phyloP scores from a whole-genome alignment of 805 yeast species.

The Ogataea pignaliae region DNA sequence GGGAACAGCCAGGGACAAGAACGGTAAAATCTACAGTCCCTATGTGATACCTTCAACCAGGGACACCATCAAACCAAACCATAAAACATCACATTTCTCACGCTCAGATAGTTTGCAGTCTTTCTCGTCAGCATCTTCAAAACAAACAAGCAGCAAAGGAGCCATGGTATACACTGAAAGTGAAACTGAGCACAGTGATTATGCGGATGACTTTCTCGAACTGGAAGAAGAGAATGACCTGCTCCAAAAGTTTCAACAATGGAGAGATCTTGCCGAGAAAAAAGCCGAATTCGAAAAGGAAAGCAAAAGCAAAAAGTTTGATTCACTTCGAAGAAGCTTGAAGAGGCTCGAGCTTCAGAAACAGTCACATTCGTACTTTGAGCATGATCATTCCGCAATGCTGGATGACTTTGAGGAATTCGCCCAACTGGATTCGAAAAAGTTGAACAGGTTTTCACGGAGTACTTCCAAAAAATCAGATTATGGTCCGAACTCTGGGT shows the following conservation, averaged over 20 bases:
- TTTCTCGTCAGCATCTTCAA: slow-evolving; percentile 23
- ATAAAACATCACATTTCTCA: slow-evolving; percentile 2
- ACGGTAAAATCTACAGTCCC: background rate
- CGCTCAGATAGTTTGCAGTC: slow-evolving; percentile 22
- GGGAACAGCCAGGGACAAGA: background rate
- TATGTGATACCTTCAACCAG: slow-evolving; percentile 12
- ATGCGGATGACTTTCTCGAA: slow-evolving; percentile 25
- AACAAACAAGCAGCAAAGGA: slow-evolving; percentile 8
- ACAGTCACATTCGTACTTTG: slow-evolving; percentile 9
- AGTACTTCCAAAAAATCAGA: too few species aligned
- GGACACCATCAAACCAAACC: slow-evolving; percentile 10
- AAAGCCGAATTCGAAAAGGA: slow-evolving; percentile 10
- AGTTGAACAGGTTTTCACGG: slow-evolving; percentile 15
- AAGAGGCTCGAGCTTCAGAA: slow-evolving; percentile 1
- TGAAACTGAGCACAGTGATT: slow-evolving; percentile 31
- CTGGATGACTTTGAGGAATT: slow-evolving; percentile 26
- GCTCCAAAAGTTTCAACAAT: slow-evolving; percentile 10
- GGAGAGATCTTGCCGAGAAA: slow-evolving; percentile 16
- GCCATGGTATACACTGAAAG: slow-evolving; percentile 22
- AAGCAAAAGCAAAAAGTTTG: slow-evolving; percentile 6
- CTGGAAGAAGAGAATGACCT: slow-evolving; percentile 12
- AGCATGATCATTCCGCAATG: slow-evolving; percentile 19
- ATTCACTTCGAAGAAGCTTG: slow-evolving; percentile 6
- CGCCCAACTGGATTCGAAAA: slow-evolving; percentile 19
- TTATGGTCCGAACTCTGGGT: slow-evolving; percentile 3